phyloP scores from a whole-genome alignment of 305 asterid genomes.

The Euphrasia arctica region DNA sequence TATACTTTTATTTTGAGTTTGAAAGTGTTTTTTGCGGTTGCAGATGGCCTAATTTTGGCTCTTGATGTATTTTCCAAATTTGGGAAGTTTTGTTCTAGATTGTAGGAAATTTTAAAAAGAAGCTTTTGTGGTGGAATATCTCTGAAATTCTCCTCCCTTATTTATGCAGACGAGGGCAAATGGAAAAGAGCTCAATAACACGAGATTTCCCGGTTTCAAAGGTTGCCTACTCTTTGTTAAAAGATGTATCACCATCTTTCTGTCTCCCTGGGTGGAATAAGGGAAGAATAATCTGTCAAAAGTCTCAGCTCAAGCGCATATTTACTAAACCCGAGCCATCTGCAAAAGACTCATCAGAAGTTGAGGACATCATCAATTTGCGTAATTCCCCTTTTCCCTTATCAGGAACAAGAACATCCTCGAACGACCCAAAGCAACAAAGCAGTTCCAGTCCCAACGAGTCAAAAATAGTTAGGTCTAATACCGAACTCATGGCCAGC shows the following conservation, averaged over 20 bases:
- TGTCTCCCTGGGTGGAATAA: constrained; percentile 90
- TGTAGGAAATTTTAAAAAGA: background rate
- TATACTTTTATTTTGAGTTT: no score
- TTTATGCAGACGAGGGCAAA: constrained; percentile 71
- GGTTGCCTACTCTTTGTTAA: constrained; percentile 73
- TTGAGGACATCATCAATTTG: constrained; percentile 33
- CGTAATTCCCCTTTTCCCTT: constrained; percentile 59
- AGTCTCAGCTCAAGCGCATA: constrained; percentile 70
- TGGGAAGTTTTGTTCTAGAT: background rate
- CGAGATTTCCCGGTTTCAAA: constrained; percentile 87
- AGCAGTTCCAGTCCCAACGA: constrained; percentile 30
- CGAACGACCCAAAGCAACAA: constrained; percentile 36
- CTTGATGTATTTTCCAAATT: constrained; percentile 6
- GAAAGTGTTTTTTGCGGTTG: background rate
- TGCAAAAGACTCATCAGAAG: constrained; percentile 40
- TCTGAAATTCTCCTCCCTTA: constrained; percentile 19
- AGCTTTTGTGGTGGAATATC: background rate
- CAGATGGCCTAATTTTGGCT: constrained; percentile 2
- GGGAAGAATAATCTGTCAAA: constrained; percentile 90
- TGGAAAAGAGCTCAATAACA: constrained; percentile 84
- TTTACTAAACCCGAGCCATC: constrained; percentile 44
- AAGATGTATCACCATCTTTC: constrained; percentile 74
- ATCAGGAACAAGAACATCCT: constrained; percentile 35
- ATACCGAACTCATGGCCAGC: constrained; percentile 60
- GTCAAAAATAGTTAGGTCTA: constrained; percentile 33